Base-by-base conservation (phyloP, 1,139 yeast species). In the Chernovozyma aurita region DNA sequence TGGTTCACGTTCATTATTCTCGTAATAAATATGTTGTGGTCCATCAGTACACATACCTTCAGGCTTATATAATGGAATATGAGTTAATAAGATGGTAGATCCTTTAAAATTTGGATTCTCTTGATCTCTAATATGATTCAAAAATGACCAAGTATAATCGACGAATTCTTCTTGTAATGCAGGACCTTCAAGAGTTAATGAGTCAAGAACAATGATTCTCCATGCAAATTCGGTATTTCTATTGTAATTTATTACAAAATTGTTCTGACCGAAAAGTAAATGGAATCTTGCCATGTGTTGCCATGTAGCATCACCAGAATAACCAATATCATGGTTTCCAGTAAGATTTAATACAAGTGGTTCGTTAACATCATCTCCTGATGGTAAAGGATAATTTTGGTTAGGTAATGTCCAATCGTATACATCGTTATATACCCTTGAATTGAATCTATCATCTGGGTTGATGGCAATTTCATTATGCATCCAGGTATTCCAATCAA, bases 301-400 rank as follows among this genome's bases (percentile, higher is more conserved):
- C 69, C 82, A 79, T 0, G 96, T 87, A 32, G 95, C 87, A 60
- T 94, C 98, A 0, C 97, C 97, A 37, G 87, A 79, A 55, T 92
- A 92, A 0, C 98, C 98, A 39, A 92, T 80, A 56, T 92, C 98
- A 55, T 92, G 98, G 55, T 92, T 94, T 2, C 98, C 98, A 0
- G 95, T 82, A 30, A 92, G 66, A 53, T 92, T 90, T 41, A 87
- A 73, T 51, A 88, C 76, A 32, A 82, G 61, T 1, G 87, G 85
- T 40, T 59, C 57, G n/a, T 20, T 16, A 11, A 36, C 14, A 26
- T 60, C 68, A 24, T 58, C 56, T 3, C 58, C 61, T 48, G 43
- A 40, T 44, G 50, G 31, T 22, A 36, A 30, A 17, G 39, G 39
- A 31, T 21, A 36, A 13, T 64, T 53, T 39, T 46, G 59, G 43